Evolutionary conservation across 1,284 basidiomycete species (phyloP).

Genomic region (Farysia itapuensis): DNA sequence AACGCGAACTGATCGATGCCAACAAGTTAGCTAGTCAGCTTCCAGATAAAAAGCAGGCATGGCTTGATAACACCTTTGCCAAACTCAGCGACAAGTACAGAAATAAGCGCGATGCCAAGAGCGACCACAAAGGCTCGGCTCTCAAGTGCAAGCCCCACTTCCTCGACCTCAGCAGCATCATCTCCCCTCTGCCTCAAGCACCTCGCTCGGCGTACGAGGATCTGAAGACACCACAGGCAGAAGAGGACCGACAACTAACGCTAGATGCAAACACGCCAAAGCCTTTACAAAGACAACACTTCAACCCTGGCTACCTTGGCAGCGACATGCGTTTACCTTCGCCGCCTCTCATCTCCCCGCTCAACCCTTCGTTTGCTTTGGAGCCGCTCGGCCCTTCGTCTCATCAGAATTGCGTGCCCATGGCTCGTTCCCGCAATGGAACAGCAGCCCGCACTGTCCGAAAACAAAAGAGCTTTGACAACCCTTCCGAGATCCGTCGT

Average conservation of each 20-base stretch:
- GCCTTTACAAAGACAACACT: conserved; percentile 30
- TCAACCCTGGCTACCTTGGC: conserved; percentile 16
- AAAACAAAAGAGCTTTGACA: conserved; percentile 39
- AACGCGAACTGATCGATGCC: conserved; percentile 6
- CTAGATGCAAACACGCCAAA: conserved; percentile 24
- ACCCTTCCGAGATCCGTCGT: conserved; percentile 31
- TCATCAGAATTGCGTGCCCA: conserved; percentile 1
- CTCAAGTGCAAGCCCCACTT: conserved; percentile 25
- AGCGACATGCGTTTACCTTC: conserved; percentile 19
- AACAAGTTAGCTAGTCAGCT: conserved; percentile 5
- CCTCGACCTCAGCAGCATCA: conserved; percentile 35
- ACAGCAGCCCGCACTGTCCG: conserved; percentile 11
- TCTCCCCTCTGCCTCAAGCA: conserved; percentile 22
- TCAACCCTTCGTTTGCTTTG: conserved; percentile 26
- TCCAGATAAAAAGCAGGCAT: conserved; percentile 10
- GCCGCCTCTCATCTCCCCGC: conserved; percentile 22
- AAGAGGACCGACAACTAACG: conserved; percentile 16
- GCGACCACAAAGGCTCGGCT: not conserved
- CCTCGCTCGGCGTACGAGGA: conserved; percentile 17
- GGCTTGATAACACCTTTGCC: conserved; percentile 32
- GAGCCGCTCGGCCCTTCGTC: conserved; percentile 26
- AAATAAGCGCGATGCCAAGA: conserved; percentile 5
- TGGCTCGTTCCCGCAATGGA: not conserved
- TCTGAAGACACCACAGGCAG: conserved; percentile 23
- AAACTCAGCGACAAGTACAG: conserved; percentile 22